phyloP scores from a whole-genome alignment of 306 rosid species.

The Ceratonia siliqua region DNA sequence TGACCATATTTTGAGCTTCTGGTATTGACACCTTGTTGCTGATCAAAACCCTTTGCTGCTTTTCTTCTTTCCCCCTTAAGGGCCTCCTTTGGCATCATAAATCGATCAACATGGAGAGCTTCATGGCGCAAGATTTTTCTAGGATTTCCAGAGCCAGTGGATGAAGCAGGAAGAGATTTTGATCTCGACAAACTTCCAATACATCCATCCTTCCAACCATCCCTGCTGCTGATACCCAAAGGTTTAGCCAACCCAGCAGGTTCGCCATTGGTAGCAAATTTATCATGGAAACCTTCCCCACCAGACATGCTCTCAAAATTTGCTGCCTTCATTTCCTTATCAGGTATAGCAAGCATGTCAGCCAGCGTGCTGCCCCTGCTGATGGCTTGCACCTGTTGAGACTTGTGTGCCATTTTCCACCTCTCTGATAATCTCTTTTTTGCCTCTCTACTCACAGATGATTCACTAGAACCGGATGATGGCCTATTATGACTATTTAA shows the following conservation, averaged over 20 bases:
- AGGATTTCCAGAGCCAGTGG: constrained; percentile 65
- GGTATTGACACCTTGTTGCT: constrained; percentile 39
- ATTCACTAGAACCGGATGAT: constrained; percentile 57
- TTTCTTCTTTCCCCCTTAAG: constrained; percentile 54
- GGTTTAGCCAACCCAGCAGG: constrained; percentile 60
- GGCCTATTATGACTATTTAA: constrained; percentile 49
- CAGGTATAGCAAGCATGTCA: constrained; percentile 90
- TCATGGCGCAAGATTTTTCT: constrained; percentile 44
- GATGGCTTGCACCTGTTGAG: constrained; percentile 48
- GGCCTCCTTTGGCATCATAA: constrained; percentile 51
- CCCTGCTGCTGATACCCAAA: constrained; percentile 94
- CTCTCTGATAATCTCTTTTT: constrained; percentile 92
- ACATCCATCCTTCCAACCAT: constrained; percentile 89
- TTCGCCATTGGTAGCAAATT: constrained; percentile 44
- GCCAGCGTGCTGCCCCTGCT: constrained; percentile 85
- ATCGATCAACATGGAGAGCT: constrained; percentile 53
- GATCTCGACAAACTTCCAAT: constrained; percentile 69
- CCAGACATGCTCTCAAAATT: constrained; percentile 40
- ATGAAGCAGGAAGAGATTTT: constrained; percentile 86
- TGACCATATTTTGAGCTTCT: constrained; percentile 57
- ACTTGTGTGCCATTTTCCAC: constrained; percentile 78
- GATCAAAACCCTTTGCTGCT: constrained; percentile 40
- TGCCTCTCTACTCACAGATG: constrained; percentile 85
- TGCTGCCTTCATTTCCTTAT: constrained; percentile 47
- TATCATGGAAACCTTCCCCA: constrained; percentile 45